phyloP scores from a whole-genome alignment of 148 eudicot genomes.

The Oxyria digyna region DNA sequence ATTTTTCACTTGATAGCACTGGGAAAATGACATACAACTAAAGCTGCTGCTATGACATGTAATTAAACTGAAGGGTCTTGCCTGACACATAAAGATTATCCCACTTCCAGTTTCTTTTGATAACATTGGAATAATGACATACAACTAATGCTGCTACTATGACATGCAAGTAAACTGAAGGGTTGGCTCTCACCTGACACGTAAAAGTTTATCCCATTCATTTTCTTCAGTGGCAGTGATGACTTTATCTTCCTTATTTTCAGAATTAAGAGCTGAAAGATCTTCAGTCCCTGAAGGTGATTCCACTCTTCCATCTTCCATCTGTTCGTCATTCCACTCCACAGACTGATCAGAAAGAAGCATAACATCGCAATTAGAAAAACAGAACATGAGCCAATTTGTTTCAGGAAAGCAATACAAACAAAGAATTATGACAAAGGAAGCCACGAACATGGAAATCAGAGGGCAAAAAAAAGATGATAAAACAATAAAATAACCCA shows the following conservation, averaged over 20 bases:
- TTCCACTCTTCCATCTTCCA: constrained; percentile 57
- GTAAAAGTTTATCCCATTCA: constrained; percentile 94
- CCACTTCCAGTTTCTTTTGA: constrained; percentile 80
- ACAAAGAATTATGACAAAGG: background rate
- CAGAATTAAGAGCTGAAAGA: constrained; percentile 29
- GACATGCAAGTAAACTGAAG: background rate
- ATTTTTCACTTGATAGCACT: background rate
- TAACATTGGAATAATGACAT: background rate
- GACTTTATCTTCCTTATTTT: constrained; percentile 44
- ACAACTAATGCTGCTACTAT: background rate
- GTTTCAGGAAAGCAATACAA: background rate
- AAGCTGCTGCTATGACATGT: background rate
- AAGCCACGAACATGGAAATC: background rate
- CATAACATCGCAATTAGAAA: background rate
- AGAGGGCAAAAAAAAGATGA: background rate
- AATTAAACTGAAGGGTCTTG: constrained; percentile 11
- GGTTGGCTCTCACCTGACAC: constrained; percentile 49
- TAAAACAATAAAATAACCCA: background rate
- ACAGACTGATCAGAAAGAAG: constrained; percentile 32
- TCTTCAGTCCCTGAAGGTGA: constrained; percentile 40
- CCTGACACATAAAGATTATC: constrained; percentile 87
- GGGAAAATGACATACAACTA: background rate
- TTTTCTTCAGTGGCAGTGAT: constrained; percentile 51
- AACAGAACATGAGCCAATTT: background rate
- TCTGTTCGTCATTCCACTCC: constrained; percentile 88